Base-by-base conservation (phyloP, 1,139 yeast genomes). In the Kluyveromyces marxianus region DNA sequence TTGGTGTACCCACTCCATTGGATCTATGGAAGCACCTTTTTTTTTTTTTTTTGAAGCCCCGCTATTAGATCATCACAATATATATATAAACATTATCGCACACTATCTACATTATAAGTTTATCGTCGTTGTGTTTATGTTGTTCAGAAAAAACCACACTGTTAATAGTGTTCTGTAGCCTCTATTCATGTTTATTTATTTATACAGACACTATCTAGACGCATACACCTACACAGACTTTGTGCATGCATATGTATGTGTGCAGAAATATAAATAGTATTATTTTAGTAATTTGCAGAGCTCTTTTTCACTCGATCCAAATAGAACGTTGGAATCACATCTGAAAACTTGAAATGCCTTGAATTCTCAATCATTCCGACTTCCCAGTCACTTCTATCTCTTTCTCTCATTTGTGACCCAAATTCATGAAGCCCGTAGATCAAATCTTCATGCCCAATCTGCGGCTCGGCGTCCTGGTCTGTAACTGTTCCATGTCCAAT, bases 371-470 rank as follows among this genome's bases (percentile, higher is more conserved):
- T 68, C 68, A 74, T 63, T n/a, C 60, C 63, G 25, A 60, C 54
- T 50, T 74, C 78, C 70, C 75, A 74, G 0, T 57, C 60, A 1
- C 68, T 60, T 49, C 77, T 59, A 27, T 57, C 55, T 7, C 57
- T 55, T 3, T 64, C 53, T 14, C 56, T 53, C 65, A 75, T 63
- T 48, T 73, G 76, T 1, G 74, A 69, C 2, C 83, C 85, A 51
- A 71, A 65, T 37, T 76, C 68, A 62, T 75, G 70, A 27, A 81
- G 57, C 32, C 77, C 75, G 63, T 77, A 71, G 35, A 83, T 80
- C 51, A 83, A 63, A 51, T 79, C 84, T 59, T 83, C 90, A 54
- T 83, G 83, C 1, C 88, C 89, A 50, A 76, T 60, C 41, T 51
- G 46, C 38, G 50, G 45, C 24, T 37, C 46, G 30, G 32, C 39